phyloP scores from a whole-genome alignment of 176 grass and related monocot species.

The Aegilops umbellulata region DNA sequence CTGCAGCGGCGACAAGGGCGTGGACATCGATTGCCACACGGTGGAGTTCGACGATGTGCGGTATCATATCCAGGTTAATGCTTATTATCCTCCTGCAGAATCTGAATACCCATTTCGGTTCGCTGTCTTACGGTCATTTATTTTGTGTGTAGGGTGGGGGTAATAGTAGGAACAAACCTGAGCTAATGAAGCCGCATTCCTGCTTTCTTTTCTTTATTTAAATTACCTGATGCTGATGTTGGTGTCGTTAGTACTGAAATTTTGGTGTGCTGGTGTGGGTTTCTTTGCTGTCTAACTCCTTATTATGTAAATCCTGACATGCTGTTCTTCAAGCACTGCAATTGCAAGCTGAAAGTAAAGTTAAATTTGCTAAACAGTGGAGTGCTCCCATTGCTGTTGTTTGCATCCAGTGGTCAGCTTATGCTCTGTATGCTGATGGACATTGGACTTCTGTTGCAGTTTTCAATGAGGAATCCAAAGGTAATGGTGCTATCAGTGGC shows the following conservation, averaged over 20 bases:
- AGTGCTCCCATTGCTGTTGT: background rate
- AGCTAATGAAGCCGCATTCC: no score
- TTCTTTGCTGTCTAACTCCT: background rate
- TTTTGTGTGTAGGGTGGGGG: background rate
- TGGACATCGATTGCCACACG: slow-evolving; percentile 96
- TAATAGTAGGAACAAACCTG: background rate
- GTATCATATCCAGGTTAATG: slow-evolving; percentile 87
- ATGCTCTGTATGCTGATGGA: slow-evolving; percentile 18
- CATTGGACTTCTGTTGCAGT: slow-evolving; percentile 37
- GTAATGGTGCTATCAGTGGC: slow-evolving; percentile 78
- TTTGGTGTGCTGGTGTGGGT: background rate
- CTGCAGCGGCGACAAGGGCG: slow-evolving; percentile 74
- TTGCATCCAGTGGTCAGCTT: background rate
- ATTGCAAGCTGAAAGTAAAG: background rate
- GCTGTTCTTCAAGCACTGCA: background rate
- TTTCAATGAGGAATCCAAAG: slow-evolving; percentile 89
- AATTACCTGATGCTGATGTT: background rate
- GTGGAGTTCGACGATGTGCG: slow-evolving; percentile 96
- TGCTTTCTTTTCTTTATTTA: no score
- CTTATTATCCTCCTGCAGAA: background rate
- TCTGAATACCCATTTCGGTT: background rate
- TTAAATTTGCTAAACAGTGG: background rate
- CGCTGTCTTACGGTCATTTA: background rate
- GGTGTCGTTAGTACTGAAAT: background rate
- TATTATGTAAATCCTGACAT: background rate